Evolutionary conservation across 176 grass and related monocot genomes (phyloP).

Genomic region (Microstegium vimineum): DNA sequence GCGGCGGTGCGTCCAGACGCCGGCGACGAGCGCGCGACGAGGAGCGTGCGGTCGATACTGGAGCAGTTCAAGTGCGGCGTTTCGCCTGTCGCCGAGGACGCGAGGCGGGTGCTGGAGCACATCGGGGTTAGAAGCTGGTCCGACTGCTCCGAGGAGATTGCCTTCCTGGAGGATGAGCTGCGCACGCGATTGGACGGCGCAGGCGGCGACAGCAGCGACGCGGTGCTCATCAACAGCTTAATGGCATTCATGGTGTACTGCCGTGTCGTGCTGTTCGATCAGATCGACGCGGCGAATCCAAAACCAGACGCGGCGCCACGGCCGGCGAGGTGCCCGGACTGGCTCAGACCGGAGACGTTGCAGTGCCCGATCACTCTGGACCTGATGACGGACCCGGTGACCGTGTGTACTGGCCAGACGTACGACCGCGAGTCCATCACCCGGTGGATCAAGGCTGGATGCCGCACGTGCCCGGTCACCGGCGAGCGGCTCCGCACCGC

Average conservation of each 20-base stretch:
- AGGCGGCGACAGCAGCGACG: conserved; percentile 12
- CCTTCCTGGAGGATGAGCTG: conserved; percentile 49
- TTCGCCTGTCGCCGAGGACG: conserved; percentile 41
- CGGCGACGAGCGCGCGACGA: conserved; percentile 30
- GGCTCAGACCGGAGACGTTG: conserved; percentile 53
- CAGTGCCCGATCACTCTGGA: conserved; percentile 89
- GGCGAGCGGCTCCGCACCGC: conserved; percentile 51
- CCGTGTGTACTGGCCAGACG: conserved; percentile 72
- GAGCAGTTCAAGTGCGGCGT: conserved; percentile 59
- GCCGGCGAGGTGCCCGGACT: conserved; percentile 38
- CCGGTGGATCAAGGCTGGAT: conserved; percentile 68
- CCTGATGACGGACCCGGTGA: conserved; percentile 87
- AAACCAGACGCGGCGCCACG: neutral
- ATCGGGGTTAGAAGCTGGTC: conserved; percentile 56
- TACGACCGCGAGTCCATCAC: conserved; percentile 80
- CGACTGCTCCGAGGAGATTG: conserved; percentile 73
- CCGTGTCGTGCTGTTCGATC: conserved; percentile 65
- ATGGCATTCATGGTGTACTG: conserved; percentile 73
- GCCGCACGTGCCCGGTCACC: conserved; percentile 68
- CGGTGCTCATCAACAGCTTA: conserved; percentile 35
- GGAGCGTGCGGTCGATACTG: conserved; percentile 56
- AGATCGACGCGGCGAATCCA: conserved; percentile 14
- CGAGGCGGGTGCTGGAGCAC: conserved; percentile 49
- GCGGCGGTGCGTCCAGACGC: conserved; percentile 26
- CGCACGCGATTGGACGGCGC: conserved; percentile 21